These are phyloP conservation scores for Ambrosia trifida DNA, from an alignment of 129 eudicot genomes.

Conservation along the genomic window DNA sequence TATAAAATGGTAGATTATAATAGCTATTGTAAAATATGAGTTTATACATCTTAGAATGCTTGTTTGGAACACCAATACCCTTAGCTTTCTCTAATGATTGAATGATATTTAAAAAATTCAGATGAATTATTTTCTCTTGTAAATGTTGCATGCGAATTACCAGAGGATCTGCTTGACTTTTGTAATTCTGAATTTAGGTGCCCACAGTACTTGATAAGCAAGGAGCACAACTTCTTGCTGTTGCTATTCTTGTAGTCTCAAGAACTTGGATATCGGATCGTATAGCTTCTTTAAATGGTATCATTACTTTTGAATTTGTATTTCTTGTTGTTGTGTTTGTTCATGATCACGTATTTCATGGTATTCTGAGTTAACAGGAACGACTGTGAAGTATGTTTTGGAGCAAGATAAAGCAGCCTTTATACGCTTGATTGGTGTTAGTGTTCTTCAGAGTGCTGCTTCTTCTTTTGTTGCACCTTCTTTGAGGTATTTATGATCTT, in stretches of 20 bases:
- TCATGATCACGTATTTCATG: not conserved
- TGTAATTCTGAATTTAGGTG: constrained; percentile 57
- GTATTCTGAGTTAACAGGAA: constrained; percentile 51
- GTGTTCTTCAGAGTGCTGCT: constrained; percentile 97
- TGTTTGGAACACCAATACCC: not conserved
- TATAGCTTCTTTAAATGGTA: constrained; percentile 97
- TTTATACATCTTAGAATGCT: not conserved
- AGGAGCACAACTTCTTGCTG: constrained; percentile 94
- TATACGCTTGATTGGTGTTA: constrained; percentile 80
- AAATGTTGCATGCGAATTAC: too few relatives aligned
- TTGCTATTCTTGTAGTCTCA: constrained; percentile 85
- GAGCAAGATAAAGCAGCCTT: constrained; percentile 96
- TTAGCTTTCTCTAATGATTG: constrained; percentile 4
- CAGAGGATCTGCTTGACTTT: constrained; percentile 20
- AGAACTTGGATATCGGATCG: constrained; percentile 97
- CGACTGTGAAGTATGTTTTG: constrained; percentile 90
- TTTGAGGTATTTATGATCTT: constrained; percentile 57
- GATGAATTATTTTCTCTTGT: constrained; percentile 6
- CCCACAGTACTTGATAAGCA: constrained; percentile 94
- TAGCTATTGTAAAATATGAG: not conserved
- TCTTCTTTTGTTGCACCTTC: constrained; percentile 98
- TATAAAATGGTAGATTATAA: not conserved
- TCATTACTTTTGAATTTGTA: not conserved
- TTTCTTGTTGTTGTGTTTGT: not conserved
- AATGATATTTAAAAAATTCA: not conserved